Evolutionary conservation across 768 basidiomycete genomes (phyloP).

Genomic region (Pisolithus orientalis): DNA sequence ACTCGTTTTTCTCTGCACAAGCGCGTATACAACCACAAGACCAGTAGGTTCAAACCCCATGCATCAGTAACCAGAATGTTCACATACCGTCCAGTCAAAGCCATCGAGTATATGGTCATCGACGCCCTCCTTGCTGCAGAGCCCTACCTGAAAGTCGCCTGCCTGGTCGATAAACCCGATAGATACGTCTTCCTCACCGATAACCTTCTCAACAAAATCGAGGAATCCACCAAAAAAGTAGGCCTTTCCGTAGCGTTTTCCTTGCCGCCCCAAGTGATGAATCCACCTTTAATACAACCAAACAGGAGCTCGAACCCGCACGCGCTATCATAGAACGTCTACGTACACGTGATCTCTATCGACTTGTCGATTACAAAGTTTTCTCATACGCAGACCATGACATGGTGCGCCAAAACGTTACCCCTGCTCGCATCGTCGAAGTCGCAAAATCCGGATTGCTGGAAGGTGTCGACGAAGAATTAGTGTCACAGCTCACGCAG

Average conservation of each 20-base stretch:
- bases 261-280: background rate
- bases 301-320: conserved; percentile 54
- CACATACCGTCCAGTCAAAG: conserved; percentile 43
- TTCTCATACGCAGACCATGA: conserved; percentile 29
- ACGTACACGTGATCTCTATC: conserved; percentile 59
- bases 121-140: conserved; percentile 72
- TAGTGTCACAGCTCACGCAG: conserved; percentile 31
- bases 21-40: conserved; percentile 76
- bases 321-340: conserved; percentile 60
- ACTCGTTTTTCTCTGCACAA: conserved; percentile 80
- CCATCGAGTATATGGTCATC: conserved; percentile 82
- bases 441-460: conserved; percentile 29
- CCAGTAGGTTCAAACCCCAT: conserved; percentile 39
- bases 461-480: conserved; percentile 19
- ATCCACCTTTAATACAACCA: background rate
- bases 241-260: background rate
- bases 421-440: conserved; percentile 37
- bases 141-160: conserved; percentile 52
- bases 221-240: conserved; percentile 37
- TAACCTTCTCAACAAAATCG: conserved; percentile 54
- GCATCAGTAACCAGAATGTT: background rate
- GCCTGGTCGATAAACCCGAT: conserved; percentile 48
- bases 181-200: conserved; percentile 65
- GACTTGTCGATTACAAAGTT: conserved; percentile 59
- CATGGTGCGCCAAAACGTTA: conserved; percentile 25